Percentiles rank a stretch among this genome's conserved stretches.
phyloP scores from a whole-genome alignment of 345 rosid species.

The Acer negundo region DNA sequence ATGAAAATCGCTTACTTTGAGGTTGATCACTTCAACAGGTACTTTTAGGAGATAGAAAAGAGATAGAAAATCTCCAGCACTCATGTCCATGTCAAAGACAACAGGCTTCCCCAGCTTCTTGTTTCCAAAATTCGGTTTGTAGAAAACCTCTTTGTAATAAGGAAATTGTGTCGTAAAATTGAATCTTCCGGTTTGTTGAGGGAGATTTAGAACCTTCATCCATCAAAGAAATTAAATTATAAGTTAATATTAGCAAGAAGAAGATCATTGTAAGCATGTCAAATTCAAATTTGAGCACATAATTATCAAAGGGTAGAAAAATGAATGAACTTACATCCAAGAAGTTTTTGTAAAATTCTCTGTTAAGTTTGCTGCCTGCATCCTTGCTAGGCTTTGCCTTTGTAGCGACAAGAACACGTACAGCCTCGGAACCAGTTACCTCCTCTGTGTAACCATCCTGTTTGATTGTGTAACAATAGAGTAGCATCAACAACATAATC shows the following conservation, averaged over 20 bases:
- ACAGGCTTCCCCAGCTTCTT: conserved; percentile 68
- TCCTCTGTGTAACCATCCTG: conserved; percentile 89
- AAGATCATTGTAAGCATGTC: not conserved
- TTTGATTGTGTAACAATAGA: conserved; percentile 11
- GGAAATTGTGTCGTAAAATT: conserved; percentile 78
- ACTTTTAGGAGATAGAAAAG: conserved; percentile 84
- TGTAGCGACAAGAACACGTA: conserved; percentile 76
- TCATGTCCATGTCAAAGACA: conserved; percentile 95
- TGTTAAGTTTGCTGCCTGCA: conserved; percentile 47
- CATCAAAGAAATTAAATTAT: not conserved
- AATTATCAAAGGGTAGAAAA: not conserved
- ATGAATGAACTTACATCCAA: conserved; percentile 60
- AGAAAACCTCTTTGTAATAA: conserved; percentile 55
- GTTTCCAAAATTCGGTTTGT: conserved; percentile 57
- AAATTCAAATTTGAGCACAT: not conserved
- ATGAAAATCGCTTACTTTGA: conserved; percentile 48
- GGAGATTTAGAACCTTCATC: conserved; percentile 64
- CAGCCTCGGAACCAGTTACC: conserved; percentile 56
- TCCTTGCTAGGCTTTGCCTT: conserved; percentile 64
- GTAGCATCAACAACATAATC: not conserved
- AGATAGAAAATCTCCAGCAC: conserved; percentile 85
- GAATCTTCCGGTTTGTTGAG: conserved; percentile 63
- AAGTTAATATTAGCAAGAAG: not conserved
- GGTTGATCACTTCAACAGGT: conserved; percentile 65
- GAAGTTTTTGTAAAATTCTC: conserved; percentile 74